A percentile compares a stretch with the other conserved stretches of the same genome.
phyloP scores from a whole-genome alignment of 805 yeast genomes.

The Blastobotrys terrestris region DNA sequence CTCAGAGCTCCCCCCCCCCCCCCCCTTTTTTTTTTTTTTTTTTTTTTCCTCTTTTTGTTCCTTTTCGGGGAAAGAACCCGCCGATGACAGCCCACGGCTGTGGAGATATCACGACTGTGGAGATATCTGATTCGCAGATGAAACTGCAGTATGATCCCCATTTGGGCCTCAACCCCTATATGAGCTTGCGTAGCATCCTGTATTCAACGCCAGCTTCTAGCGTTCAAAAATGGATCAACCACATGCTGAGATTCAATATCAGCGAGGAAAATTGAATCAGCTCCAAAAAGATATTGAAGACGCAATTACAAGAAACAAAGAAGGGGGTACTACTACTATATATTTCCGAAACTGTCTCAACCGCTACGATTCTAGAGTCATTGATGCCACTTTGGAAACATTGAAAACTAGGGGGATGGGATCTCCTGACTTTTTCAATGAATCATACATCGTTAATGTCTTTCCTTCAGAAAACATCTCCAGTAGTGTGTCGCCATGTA shows the following conservation, averaged over 20 bases:
- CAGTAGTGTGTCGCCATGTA: background rate
- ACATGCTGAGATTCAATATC: background rate
- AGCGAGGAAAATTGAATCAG: background rate
- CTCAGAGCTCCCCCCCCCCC: too few relatives aligned
- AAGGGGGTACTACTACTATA: background rate
- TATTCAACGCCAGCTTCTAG: too few relatives aligned
- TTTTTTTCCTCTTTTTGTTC: too few relatives aligned
- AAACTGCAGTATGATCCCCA: too few relatives aligned
- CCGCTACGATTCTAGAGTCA: background rate
- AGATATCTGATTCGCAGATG: too few relatives aligned
- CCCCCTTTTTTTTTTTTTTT: too few relatives aligned
- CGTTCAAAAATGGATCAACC: too few relatives aligned
- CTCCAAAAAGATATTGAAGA: background rate
- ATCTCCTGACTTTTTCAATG: background rate
- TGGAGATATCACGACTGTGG: too few relatives aligned
- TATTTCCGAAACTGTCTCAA: background rate
- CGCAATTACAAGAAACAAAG: background rate
- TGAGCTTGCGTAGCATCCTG: too few relatives aligned
- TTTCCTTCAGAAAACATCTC: background rate
- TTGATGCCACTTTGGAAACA: background rate
- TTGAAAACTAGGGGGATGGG: background rate
- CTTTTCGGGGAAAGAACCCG: too few relatives aligned
- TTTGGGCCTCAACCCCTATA: too few relatives aligned
- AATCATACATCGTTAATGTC: background rate
- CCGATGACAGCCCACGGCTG: too few relatives aligned